Evolutionary conservation across 108 stramenopile genomes (phyloP).

Genomic region (Epithemia pelagica): DNA sequence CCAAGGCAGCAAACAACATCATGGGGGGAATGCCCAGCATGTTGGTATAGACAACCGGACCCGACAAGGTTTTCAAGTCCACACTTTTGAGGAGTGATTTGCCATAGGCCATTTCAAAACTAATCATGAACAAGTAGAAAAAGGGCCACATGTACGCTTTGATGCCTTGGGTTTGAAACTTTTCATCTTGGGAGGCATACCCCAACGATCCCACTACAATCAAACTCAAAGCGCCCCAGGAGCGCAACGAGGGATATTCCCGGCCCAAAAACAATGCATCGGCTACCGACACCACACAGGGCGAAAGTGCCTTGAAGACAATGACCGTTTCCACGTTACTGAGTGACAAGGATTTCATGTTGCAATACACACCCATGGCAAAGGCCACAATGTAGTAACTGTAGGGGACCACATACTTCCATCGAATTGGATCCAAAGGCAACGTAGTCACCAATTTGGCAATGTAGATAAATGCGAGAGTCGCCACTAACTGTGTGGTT

Average conservation of each 20-base stretch:
- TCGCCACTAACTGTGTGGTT: constrained; percentile 56
- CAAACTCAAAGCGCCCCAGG: constrained; percentile 46
- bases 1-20: constrained; percentile 63
- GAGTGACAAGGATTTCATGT: constrained; percentile 69
- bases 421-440: constrained; percentile 55
- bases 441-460: constrained; percentile 37
- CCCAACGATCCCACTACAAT: constrained; percentile 71
- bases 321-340: constrained; percentile 94
- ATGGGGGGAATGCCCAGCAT: constrained; percentile 76
- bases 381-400: constrained; percentile 72
- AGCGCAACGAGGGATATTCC: constrained; percentile 69
- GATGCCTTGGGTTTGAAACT: constrained; percentile 54
- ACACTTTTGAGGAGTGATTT: constrained; percentile 78
- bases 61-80: constrained; percentile 66
- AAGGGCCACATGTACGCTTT: constrained; percentile 71
- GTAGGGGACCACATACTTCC: constrained; percentile 72
- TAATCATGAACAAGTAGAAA: constrained; percentile 60
- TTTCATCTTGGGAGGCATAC: constrained; percentile 68
- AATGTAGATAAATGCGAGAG: constrained; percentile 54
- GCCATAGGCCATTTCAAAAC: constrained; percentile 86
- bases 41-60: constrained; percentile 89
- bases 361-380: constrained; percentile 71
- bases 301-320: constrained; percentile 82
- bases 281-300: constrained; percentile 69
- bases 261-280: constrained; percentile 81